Evolutionary conservation across 1,284 basidiomycete genomes (phyloP), one percentile per base, ranked within the genome.

Genomic region (Wallemia ichthyophaga): DNA sequence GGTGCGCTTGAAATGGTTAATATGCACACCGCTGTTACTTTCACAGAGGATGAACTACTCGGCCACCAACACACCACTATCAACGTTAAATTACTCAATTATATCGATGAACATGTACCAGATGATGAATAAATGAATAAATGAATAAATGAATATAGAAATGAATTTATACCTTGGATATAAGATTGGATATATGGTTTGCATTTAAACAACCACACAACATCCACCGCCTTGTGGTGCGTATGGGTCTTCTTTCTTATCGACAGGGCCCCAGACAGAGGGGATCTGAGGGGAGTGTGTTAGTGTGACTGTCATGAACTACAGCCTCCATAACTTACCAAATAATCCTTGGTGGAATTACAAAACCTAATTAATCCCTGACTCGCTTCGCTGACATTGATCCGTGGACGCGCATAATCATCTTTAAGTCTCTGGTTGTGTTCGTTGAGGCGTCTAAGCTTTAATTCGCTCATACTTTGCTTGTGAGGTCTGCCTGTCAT

Each of bases 1-100:
- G 94, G 94, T 1, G 80, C 89, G 25, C 69, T 98, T 58, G 94
- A 99, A 71, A 99, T 99, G 94, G 94, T 94, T 65, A 64, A 77
- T 72, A 24, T 60, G 25, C n/a, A 15, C 19, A 56, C 55, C 9
- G 5, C 9, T 11, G 37, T 48, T 19, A 21, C 3, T 21, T 48
- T 48, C n/a, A 13, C n/a, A 13, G 11, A 13, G n/a, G 37, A 48
- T 21, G 37, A 48, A 21, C 37, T 48, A 11, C 9, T 48, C 13
- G 37, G 37, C 5, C 37, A 48, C 5, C 9, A 48, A 48, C n/a
- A 13, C n/a, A 48, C 37, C 3, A 19, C n/a, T 13, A 15, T 48
- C 7, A 15, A 11, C 11, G 37, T 48, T 5, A 48, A 48, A 21
- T 21, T 48, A 5, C 7, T 48, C 11, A 48, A 48, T 17, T 48